Conservation (phyloP, 2,329 filamentous ascomycete genomes). For the Talaromyces sp. region DNA sequence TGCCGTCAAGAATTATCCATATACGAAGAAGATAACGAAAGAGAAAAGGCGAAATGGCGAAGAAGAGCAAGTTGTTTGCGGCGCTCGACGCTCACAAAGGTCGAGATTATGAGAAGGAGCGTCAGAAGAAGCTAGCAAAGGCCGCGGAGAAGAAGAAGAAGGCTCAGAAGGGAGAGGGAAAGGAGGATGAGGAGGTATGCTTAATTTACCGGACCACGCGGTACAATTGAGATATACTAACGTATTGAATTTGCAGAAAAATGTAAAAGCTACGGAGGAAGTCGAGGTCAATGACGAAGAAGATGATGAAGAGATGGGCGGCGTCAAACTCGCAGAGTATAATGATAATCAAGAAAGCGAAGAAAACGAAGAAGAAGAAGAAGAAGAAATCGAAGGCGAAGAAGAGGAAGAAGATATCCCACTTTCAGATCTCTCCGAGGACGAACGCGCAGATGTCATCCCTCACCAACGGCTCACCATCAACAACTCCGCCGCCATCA, state of each 20-base stretch:
- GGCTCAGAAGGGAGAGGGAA: conserved; percentile 29
- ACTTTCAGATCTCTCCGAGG: conserved; percentile 78
- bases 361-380: conserved; percentile 40
- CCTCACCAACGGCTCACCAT: conserved; percentile 92
- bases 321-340: conserved; percentile 36
- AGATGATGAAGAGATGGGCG: conserved; percentile 39
- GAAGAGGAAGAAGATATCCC: conserved; percentile 85
- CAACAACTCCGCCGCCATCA: conserved; percentile 90
- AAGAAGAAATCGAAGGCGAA: conserved; percentile 62
- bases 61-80: conserved; percentile 58
- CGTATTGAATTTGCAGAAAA: neutral
- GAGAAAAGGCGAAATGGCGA: conserved; percentile 41
- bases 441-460: conserved; percentile 81
- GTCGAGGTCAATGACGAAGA: conserved; percentile 24
- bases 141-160: conserved; percentile 48
- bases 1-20: no score
- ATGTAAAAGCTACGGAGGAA: conserved; percentile 12
- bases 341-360: conserved; percentile 29
- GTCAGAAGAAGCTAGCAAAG: conserved; percentile 67
- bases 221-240: neutral
- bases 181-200: conserved; percentile 21
- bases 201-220: neutral
- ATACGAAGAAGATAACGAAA: neutral
- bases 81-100: conserved; percentile 60
- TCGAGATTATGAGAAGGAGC: conserved; percentile 71